Percentiles rank a stretch among this genome's conserved stretches.
These are phyloP conservation scores for Blastocystis hominis DNA, from an alignment of 352 stramenopile species.

Conservation along the genomic window DNA sequence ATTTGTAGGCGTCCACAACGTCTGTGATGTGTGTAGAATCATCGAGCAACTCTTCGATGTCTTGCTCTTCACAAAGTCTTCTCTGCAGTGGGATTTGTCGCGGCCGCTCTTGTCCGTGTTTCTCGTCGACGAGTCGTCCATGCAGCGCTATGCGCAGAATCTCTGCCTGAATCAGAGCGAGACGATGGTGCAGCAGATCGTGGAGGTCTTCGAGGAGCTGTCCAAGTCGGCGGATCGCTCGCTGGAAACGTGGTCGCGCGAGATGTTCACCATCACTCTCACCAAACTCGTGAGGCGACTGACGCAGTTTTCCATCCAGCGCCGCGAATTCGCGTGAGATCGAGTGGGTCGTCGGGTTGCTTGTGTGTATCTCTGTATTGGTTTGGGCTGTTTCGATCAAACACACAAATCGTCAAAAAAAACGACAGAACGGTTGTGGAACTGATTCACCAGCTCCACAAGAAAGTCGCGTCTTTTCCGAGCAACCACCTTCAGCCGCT, in stretches of 20 bases:
- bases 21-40: neutral
- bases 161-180: neutral
- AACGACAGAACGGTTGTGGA: slow-evolving; percentile 2
- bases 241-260: neutral
- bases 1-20: neutral
- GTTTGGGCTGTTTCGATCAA: neutral
- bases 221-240: neutral
- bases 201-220: neutral
- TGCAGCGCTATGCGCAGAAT: neutral
- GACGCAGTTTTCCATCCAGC: neutral
- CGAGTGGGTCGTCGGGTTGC: neutral
- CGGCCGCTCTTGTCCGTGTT: neutral
- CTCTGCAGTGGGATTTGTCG: slow-evolving; percentile 11
- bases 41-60: slow-evolving; percentile 5
- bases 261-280: slow-evolving; percentile 6
- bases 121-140: neutral
- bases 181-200: neutral
- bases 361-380: neutral
- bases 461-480: slow-evolving; percentile 40
- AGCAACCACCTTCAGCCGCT: slow-evolving; percentile 45
- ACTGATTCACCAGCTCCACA: slow-evolving; percentile 17
- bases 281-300: neutral
- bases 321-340: neutral
- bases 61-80: neutral
- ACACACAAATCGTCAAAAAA: slow-evolving; percentile 32